Conservation (phyloP, 768 basidiomycete species). For the Coprinellus micaceus region DNA sequence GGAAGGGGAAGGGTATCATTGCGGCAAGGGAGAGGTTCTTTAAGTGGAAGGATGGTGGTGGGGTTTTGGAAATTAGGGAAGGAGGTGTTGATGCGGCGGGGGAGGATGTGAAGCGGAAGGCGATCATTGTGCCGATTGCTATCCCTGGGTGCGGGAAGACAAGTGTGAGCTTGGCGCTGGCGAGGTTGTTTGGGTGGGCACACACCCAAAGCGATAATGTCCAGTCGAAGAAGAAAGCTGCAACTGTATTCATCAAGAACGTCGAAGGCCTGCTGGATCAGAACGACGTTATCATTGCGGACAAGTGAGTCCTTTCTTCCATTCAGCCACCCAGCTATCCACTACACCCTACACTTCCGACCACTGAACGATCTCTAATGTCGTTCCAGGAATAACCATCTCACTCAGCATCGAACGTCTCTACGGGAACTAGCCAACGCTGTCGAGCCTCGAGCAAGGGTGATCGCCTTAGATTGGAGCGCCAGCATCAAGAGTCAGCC, state of each 20-base stretch:
- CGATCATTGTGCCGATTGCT: slow-evolving; percentile 83
- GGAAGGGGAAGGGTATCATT: slow-evolving; percentile 81
- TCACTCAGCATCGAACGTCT: slow-evolving; percentile 68
- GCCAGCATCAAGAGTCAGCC: slow-evolving; percentile 40
- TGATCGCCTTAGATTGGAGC: slow-evolving; percentile 82
- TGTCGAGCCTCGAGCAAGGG: slow-evolving; percentile 48
- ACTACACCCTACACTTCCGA: too few species aligned
- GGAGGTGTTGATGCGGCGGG: slow-evolving; percentile 26
- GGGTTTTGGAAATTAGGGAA: slow-evolving; percentile 13
- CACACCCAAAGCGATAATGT: slow-evolving; percentile 96
- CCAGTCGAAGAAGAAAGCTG: slow-evolving; percentile 74
- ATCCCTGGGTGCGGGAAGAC: slow-evolving; percentile 97
- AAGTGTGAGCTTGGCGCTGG: slow-evolving; percentile 71
- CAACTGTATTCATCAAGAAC: slow-evolving; percentile 66
- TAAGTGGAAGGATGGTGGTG: slow-evolving; percentile 57
- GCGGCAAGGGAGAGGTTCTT: slow-evolving; percentile 76
- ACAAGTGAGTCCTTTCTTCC: slow-evolving; percentile 57
- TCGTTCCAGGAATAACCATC: slow-evolving; percentile 80
- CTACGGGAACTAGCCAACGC: slow-evolving; percentile 50
- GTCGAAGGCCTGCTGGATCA: slow-evolving; percentile 57
- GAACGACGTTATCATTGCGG: slow-evolving; percentile 83
- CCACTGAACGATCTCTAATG: too few species aligned
- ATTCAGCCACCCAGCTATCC: background rate
- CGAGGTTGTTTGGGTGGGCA: slow-evolving; percentile 76
- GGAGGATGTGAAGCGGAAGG: slow-evolving; percentile 52